Evolutionary conservation across 2,329 filamentous ascomycete genomes (phyloP).

Genomic region (Phialocephala sp.): DNA sequence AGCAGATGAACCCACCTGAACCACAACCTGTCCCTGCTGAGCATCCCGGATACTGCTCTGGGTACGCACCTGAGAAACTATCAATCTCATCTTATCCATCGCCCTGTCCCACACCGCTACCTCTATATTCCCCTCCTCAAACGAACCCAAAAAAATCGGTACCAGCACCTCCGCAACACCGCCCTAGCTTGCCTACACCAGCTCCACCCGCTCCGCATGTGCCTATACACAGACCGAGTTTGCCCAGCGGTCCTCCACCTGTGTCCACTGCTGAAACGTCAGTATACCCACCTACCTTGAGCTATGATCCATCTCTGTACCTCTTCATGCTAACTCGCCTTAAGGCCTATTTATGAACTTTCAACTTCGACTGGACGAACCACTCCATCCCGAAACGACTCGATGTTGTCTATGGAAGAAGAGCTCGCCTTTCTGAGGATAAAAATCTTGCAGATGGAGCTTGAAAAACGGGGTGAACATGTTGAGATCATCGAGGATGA

Average conservation of each 20-base stretch:
- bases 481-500: neutral
- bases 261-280: neutral
- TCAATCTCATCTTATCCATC: slow-evolving; percentile 7
- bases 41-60: neutral
- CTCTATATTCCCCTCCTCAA: slow-evolving; percentile 11
- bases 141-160: neutral
- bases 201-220: neutral
- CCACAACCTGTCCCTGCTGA: neutral
- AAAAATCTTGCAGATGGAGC: slow-evolving; percentile 36
- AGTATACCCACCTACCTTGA: neutral
- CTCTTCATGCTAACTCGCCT: neutral
- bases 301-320: neutral
- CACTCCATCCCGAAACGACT: slow-evolving; percentile 17
- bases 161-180: neutral
- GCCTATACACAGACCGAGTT: neutral
- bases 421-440: slow-evolving; percentile 38
- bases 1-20: neutral
- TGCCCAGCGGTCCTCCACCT: neutral
- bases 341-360: slow-evolving; percentile 11
- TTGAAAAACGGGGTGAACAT: slow-evolving; percentile 32
- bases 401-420: slow-evolving; percentile 31
- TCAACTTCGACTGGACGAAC: slow-evolving; percentile 12
- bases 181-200: neutral
- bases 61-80: neutral
- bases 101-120: slow-evolving; percentile 14